phyloP scores from a whole-genome alignment of 805 yeast genomes.

The Sugiyamaella mastotermitis region DNA sequence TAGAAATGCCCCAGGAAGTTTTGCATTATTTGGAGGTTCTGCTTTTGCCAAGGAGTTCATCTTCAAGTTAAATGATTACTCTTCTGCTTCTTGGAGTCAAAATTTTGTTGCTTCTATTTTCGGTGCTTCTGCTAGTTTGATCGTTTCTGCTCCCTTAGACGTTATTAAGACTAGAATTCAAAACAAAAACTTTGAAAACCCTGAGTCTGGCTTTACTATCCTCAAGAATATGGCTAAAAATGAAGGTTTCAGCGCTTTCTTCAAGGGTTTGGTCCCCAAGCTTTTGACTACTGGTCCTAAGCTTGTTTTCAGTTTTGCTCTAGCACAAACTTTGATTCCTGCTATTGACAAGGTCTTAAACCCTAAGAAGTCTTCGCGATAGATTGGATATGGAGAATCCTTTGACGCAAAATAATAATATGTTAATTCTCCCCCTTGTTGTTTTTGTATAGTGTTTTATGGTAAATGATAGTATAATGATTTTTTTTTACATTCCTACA shows the following conservation, averaged over 20 bases:
- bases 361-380: neutral
- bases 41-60: slow-evolving; percentile 98
- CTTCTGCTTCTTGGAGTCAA: slow-evolving; percentile 89
- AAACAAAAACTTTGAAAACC: slow-evolving; percentile 91
- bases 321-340: slow-evolving; percentile 95
- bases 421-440: too few species aligned
- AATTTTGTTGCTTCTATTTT: slow-evolving; percentile 90
- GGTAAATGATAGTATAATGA: too few species aligned
- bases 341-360: slow-evolving; percentile 75
- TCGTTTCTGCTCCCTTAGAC: slow-evolving; percentile 96
- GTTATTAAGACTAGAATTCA: slow-evolving; percentile 98
- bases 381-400: slow-evolving; percentile 1
- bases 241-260: slow-evolving; percentile 86
- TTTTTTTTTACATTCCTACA: too few species aligned
- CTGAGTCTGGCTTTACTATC: slow-evolving; percentile 88
- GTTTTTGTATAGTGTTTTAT: neutral
- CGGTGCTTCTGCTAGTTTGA: slow-evolving; percentile 95
- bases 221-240: slow-evolving; percentile 87
- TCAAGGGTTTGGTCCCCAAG: slow-evolving; percentile 96
- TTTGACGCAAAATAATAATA: slow-evolving; percentile 1
- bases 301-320: slow-evolving; percentile 94
- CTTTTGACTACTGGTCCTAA: slow-evolving; percentile 97
- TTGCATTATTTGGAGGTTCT: slow-evolving; percentile 96
- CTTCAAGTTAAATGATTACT: slow-evolving; percentile 78
- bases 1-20: slow-evolving; percentile 98